phyloP scores from a whole-genome alignment of 495 filamentous ascomycete species.

The Aspergillus asperescens region DNA sequence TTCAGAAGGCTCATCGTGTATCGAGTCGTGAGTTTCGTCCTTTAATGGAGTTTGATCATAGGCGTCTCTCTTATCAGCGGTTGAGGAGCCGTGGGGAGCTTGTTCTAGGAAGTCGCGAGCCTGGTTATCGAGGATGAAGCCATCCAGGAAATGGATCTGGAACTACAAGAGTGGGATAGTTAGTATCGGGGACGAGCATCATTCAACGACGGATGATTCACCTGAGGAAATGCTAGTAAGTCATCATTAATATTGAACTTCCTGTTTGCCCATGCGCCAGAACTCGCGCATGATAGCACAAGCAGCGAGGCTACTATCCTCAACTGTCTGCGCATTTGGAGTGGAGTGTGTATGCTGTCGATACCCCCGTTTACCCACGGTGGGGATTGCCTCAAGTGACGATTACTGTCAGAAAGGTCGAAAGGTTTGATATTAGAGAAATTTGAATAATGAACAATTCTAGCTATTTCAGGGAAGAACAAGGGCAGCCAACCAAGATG shows the following conservation, averaged over 20 bases:
- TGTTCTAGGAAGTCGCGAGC: conserved; percentile 54
- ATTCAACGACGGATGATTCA: conserved; percentile 28
- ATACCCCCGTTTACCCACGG: not conserved
- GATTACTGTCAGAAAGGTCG: not conserved
- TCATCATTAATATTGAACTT: conserved; percentile 86
- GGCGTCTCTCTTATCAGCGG: conserved; percentile 8
- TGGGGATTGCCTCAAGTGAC: not conserved
- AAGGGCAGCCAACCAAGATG: not conserved
- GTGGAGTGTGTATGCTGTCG: not conserved
- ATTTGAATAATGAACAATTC: not conserved
- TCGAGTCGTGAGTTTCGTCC: conserved; percentile 10
- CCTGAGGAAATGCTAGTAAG: conserved; percentile 86
- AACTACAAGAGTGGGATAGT: conserved; percentile 50
- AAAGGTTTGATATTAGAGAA: not conserved
- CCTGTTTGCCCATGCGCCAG: conserved; percentile 46
- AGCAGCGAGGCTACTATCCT: conserved; percentile 27
- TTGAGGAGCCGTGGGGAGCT: conserved; percentile 17
- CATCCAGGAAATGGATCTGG: conserved; percentile 72
- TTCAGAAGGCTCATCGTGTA: not conserved
- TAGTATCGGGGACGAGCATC: not conserved
- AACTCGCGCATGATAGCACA: conserved; percentile 31
- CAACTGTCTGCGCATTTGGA: conserved; percentile 27
- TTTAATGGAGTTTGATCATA: conserved; percentile 26
- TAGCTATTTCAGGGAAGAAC: not conserved
- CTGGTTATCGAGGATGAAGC: conserved; percentile 65